Percentiles rank a stretch among this genome's conserved stretches.
Conservation (phyloP, 2,329 filamentous ascomycete genomes). For the Aspergillus caelatus region DNA sequence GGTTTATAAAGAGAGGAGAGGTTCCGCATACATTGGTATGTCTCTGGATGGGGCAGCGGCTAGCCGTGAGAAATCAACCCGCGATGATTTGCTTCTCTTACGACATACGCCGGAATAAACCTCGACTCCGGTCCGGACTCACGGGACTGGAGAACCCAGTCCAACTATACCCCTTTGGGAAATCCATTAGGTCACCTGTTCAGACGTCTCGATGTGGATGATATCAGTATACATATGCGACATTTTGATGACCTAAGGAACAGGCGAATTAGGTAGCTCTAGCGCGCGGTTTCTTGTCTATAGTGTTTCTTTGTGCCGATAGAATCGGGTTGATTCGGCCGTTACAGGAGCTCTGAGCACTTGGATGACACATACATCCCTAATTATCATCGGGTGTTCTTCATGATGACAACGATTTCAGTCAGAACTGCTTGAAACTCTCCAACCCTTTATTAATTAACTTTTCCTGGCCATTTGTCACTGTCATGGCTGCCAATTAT, state of each 20-base stretch:
- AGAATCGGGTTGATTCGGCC: background rate
- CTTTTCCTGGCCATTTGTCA: slow-evolving; percentile 1
- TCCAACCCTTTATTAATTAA: background rate
- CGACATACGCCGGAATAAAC: slow-evolving; percentile 31
- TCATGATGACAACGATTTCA: slow-evolving; percentile 15
- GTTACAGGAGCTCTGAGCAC: background rate
- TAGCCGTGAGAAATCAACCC: slow-evolving; percentile 37
- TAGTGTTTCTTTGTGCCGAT: background rate
- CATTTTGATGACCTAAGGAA: background rate
- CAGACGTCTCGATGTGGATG: slow-evolving; percentile 1
- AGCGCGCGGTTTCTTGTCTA: background rate
- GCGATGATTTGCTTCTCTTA: slow-evolving; percentile 39
- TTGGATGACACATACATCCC: background rate
- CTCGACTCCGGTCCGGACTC: slow-evolving; percentile 25
- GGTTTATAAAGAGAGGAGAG: slow-evolving; percentile 14
- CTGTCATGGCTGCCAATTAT: slow-evolving; percentile 85
- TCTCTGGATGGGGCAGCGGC: slow-evolving; percentile 12
- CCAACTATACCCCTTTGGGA: slow-evolving; percentile 36
- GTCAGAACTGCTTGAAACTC: slow-evolving; percentile 7
- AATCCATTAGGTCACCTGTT: slow-evolving; percentile 5
- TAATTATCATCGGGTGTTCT: background rate
- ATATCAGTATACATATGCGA: background rate
- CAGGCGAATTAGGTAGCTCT: background rate
- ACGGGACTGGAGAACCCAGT: slow-evolving; percentile 33
- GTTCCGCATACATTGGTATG: slow-evolving; percentile 13